Base-by-base conservation (phyloP, 768 basidiomycete genomes). In the Gelatoporia subvermispora region DNA sequence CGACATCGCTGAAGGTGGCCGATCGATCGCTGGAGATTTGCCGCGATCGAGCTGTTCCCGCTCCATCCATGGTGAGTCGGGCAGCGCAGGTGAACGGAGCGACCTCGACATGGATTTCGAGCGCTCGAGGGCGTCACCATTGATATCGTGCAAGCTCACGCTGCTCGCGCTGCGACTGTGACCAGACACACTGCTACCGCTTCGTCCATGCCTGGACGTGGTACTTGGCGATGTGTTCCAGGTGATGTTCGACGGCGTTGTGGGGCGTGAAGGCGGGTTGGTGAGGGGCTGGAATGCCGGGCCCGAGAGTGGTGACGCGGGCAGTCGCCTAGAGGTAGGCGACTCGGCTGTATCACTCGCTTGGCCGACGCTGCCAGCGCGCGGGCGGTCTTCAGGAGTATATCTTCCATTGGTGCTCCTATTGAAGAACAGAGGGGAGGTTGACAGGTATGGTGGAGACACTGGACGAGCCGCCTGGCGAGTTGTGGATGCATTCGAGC, bases 171-270 rank as follows among this genome's bases (percentile, higher is more conserved):
- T 61, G 34, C 67, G 60, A 24, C 60, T 63, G 35, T 68, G 66
- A 4, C 53, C 52, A 4, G 53, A 52, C 13, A 72, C 67, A 74
- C 28, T 31, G 28, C 78, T 88, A 41, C 75, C 78, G 55, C 77
- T 80, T 54, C 81, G 71, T 49, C 66, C 79, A 55, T 84, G 83
- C 22, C 54, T 54, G 21, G 53, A 67, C 61, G 68, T 63, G 7
- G 66, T 60, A 41, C 61, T 66, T 24, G 59, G 40, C 16, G 71
- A 67, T 20, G 69, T 48, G 45, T 73, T 79, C 87, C 87, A 89
- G n/a, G 79, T 77, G 45, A 88, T 75, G 61, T 85, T 87, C 1
- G 88, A 89, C 31, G 88, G 88, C 22, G 88, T 86, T 39, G 61
- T 60, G 24, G 76, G 71, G 35, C 73, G 68, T 48, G 75, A 70